phyloP scores from a whole-genome alignment of 2,329 filamentous ascomycete species.

The Dissoconium aciculare region DNA sequence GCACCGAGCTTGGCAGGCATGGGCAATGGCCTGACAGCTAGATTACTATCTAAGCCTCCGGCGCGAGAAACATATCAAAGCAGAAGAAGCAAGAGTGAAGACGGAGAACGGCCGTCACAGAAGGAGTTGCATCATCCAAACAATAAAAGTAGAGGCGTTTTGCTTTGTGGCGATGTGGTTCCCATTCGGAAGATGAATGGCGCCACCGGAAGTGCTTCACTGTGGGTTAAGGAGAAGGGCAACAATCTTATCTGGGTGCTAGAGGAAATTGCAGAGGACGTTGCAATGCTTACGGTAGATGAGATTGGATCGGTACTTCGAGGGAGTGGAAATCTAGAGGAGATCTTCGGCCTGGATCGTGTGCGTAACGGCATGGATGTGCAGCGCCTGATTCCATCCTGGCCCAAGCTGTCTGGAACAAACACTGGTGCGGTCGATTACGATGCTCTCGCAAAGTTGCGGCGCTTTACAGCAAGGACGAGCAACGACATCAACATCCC shows the following conservation, averaged over 20 bases:
- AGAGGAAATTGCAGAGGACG: conserved; percentile 93
- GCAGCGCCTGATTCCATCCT: conserved; percentile 61
- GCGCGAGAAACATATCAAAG: conserved; percentile 38
- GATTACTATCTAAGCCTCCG: conserved; percentile 69
- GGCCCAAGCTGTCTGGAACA: conserved; percentile 62
- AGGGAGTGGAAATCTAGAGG: conserved; percentile 58
- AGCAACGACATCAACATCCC: conserved; percentile 67
- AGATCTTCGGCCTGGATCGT: conserved; percentile 69
- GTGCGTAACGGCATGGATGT: conserved; percentile 57
- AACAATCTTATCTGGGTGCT: conserved; percentile 92
- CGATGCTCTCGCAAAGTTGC: conserved; percentile 53
- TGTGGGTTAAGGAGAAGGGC: conserved; percentile 97
- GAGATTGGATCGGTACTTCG: conserved; percentile 59
- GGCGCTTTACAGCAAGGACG: conserved; percentile 75
- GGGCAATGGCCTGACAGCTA: conserved; percentile 73
- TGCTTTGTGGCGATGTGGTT: conserved; percentile 94
- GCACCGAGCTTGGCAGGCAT: conserved; percentile 40
- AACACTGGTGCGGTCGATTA: conserved; percentile 64
- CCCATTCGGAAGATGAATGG: conserved; percentile 95
- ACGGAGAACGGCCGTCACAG: conserved; percentile 30
- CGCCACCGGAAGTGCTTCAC: conserved; percentile 73
- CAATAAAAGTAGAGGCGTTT: conserved; percentile 69
- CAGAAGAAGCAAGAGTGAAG: conserved; percentile 50
- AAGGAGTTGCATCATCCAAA: conserved; percentile 45
- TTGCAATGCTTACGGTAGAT: conserved; percentile 61